These are phyloP conservation scores for Phaeolepiota aurea DNA, from an alignment of 768 basidiomycete species.

Conservation along the genomic window DNA sequence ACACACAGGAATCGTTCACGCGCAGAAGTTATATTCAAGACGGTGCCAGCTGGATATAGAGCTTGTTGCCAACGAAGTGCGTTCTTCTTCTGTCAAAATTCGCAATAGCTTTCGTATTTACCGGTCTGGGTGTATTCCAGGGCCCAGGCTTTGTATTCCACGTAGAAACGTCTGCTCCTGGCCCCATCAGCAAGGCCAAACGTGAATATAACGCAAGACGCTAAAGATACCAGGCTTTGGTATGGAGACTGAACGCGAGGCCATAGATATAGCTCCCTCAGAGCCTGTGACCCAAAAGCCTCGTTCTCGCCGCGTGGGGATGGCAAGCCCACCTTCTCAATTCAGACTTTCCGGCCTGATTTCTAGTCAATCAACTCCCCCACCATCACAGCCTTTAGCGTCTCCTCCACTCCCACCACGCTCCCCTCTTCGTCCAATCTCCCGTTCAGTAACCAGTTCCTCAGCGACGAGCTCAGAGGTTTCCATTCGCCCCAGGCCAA, in stretches of 20 bases:
- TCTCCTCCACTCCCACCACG: constrained; percentile 23
- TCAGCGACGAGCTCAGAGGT: constrained; percentile 9
- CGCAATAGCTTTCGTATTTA: too few species aligned
- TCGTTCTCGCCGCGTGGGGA: constrained; percentile 39
- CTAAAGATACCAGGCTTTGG: background rate
- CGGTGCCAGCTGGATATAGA: too few species aligned
- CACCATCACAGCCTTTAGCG: constrained; percentile 15
- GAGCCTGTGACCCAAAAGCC: constrained; percentile 12
- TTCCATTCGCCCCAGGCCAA: constrained; percentile 6
- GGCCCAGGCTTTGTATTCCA: too few species aligned
- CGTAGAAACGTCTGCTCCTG: too few species aligned
- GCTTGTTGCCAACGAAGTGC: too few species aligned
- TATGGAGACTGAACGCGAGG: background rate
- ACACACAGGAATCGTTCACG: too few species aligned
- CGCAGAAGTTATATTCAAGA: too few species aligned
- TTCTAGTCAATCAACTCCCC: constrained; percentile 18
- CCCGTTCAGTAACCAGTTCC: constrained; percentile 14
- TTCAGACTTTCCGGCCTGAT: constrained; percentile 15
- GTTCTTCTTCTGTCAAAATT: too few species aligned
- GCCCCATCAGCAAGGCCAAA: too few species aligned
- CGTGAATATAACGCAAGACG: too few species aligned
- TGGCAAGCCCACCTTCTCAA: constrained; percentile 23
- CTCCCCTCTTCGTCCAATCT: constrained; percentile 27
- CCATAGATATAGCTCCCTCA: background rate
- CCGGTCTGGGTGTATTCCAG: too few species aligned